A percentile compares a stretch with the other conserved stretches of the same genome.
Evolutionary conservation across 208 protist species (phyloP).

Genomic region (Leptomonas pyrrhocoris): DNA sequence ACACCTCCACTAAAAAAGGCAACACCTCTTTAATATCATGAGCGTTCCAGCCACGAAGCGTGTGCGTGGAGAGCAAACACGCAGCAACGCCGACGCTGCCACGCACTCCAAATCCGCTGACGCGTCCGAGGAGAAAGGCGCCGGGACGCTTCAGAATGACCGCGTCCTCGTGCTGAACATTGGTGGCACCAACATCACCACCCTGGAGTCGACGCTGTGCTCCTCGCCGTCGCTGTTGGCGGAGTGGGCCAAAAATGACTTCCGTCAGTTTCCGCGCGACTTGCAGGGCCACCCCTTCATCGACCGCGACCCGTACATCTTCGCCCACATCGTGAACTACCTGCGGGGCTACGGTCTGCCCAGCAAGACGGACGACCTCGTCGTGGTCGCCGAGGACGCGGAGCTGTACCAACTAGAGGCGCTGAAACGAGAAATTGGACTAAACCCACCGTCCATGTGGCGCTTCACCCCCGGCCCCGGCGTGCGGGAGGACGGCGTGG

Average conservation of each 20-base stretch:
- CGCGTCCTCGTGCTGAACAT: constrained; percentile 72
- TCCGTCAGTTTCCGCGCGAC: constrained; percentile 75
- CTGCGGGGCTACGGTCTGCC: constrained; percentile 85
- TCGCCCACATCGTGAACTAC: constrained; percentile 83
- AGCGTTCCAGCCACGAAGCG: constrained; percentile 24
- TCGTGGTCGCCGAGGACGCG: constrained; percentile 81
- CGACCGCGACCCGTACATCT: constrained; percentile 81
- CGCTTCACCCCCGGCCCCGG: constrained; percentile 79
- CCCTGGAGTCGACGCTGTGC: constrained; percentile 72
- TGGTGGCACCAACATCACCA: constrained; percentile 70
- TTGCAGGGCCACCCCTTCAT: constrained; percentile 75
- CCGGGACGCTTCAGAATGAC: constrained; percentile 18
- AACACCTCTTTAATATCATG: background rate
- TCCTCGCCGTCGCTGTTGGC: constrained; percentile 59
- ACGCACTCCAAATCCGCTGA: background rate
- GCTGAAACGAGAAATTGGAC: constrained; percentile 59
- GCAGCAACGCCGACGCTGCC: constrained; percentile 14
- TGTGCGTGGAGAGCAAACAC: constrained; percentile 11
- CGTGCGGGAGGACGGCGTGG: constrained; percentile 51
- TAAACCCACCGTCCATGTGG: constrained; percentile 55
- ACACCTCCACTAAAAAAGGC: too few species aligned
- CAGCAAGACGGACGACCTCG: constrained; percentile 57
- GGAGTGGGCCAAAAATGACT: constrained; percentile 70
- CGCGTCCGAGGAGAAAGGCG: constrained; percentile 20
- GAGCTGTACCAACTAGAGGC: constrained; percentile 59